Base-by-base conservation (phyloP, 2,329 filamentous ascomycete species). In the Pseudocercospora fuligena region DNA sequence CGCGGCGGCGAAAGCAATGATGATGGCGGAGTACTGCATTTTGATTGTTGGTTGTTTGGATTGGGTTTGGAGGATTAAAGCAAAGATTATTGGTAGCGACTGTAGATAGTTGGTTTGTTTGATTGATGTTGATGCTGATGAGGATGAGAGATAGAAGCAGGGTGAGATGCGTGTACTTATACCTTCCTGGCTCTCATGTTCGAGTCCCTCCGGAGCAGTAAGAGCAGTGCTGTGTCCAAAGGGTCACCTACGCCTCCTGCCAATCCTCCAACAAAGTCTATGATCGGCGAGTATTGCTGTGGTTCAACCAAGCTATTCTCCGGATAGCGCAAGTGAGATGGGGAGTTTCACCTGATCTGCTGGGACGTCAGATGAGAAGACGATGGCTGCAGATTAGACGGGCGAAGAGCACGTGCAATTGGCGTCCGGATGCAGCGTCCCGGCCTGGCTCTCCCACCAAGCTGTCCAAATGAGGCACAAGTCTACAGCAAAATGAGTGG, bases 21-120 rank as follows among this genome's bases (percentile, higher is more conserved):
- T 63, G 60, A 68, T 66, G 64, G 66, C 64, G 58, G 60, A 66
- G 66, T 65, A 70, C 56, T 69, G 68, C 68, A 70, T 70, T 63
- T 69, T 70, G 64, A 62, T 54, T 31, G 59, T 68, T 58, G 63
- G 5, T 57, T 27, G 46, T 56, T 47, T 40, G 43, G 62, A 23
- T 53, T 59, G 53, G 62, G 47, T 53, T 59, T 61, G 60, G 49
- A 40, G 60, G 63, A 62, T 54, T 47, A 61, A 65, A 61, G 63
- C 58, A 57, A 43, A 64, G 29, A 43, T 64, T 64, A 25, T 53
- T 54, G 49, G 58, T 51, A 67, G 59, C 21, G 58, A 61, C 40
- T 66, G 53, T 64, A 60, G 29, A 60, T 54, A 64, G 54, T 69
- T 56, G 62, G 62, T 63, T 60, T 51, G 56, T 21, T 66, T 60